Base-by-base conservation (phyloP, 345 rosid genomes). In the Arabis hirsuta region DNA sequence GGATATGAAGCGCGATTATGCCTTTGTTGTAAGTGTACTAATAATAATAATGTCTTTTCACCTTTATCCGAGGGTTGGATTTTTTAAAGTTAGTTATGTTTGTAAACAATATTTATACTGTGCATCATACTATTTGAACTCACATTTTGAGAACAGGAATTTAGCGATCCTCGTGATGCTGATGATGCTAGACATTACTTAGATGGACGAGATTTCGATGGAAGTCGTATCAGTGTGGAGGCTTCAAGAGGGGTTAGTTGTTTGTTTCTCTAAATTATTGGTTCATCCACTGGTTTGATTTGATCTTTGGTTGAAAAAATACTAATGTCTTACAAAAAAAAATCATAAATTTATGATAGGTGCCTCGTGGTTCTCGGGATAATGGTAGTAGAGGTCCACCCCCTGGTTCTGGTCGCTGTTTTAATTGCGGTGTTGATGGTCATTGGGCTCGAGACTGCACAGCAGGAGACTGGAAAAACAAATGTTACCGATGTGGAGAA, bases 1-100 rank as follows among this genome's bases (percentile, higher is more conserved):
- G 94, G 98, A 93, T 86, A 89, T 93, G 97, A 93, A 93, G 98
- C 96, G 94, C 51, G 97, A 94, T 85, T 94, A 84, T 55, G 97
- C 98, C 73, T 94, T 94, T 84, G 96, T 94, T 84, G 98, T 94
- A 94, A 78, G 84, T 81, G 13, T 51, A 1, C 9, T 46, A 45
- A 7, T 29, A 52, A 4, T 26, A 19, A 29, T 29, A 6, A 34
- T 34, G 6, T 2, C 16, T 4, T 46, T 0, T 55, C 2, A 16
- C 22, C 22, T n/a, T 51, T 44, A 13, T 24, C 8, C 0, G 12
- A 19, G 54, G 4, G 50, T 46, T 67, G 19, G 7, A 9, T 12
- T 13, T 22, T 3, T 67, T 39, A 22, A 16, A 38, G 27, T 14
- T 69, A 64, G 26, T 53, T 4, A 36, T 57, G 29, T 11, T 3